Conservation (phyloP, 306 rosid species). For the Dicorynia guianensis region DNA sequence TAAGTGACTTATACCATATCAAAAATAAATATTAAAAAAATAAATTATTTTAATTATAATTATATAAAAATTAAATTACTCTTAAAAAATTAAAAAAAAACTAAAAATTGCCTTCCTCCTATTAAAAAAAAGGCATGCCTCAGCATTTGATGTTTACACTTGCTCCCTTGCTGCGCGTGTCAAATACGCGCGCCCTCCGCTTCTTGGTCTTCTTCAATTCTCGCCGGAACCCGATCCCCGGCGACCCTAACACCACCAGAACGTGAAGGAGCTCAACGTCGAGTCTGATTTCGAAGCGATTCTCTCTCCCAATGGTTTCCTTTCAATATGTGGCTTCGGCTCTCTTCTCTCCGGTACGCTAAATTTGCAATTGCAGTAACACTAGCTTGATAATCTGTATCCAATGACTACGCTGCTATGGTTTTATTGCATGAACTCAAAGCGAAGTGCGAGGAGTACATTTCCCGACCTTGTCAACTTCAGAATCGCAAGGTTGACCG, state of each 20-base stretch:
- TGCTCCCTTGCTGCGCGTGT: conserved; percentile 12
- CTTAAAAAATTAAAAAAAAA: too few species aligned
- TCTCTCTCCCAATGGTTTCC: conserved; percentile 54
- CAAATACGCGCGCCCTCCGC: neutral
- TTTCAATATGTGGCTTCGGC: conserved; percentile 87
- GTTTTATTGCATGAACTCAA: conserved; percentile 39
- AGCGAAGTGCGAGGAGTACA: conserved; percentile 82
- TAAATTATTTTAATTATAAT: too few species aligned
- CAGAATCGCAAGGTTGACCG: conserved; percentile 72
- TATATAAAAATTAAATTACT: too few species aligned
- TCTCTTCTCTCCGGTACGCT: conserved; percentile 86
- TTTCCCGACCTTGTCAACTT: conserved; percentile 79
- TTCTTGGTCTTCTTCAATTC: neutral
- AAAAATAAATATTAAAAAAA: too few species aligned
- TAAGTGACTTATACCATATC: too few species aligned
- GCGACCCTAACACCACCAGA: neutral
- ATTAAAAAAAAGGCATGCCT: too few species aligned
- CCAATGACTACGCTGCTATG: neutral
- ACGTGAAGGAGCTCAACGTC: conserved; percentile 47
- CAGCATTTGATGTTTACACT: too few species aligned
- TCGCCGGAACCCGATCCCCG: neutral
- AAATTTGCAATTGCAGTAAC: neutral
- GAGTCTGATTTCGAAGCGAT: conserved; percentile 63
- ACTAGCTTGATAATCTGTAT: too few species aligned
- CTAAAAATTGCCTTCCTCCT: too few species aligned